Conservation (phyloP, 2,329 filamentous ascomycete genomes). For the Capronia americana region DNA sequence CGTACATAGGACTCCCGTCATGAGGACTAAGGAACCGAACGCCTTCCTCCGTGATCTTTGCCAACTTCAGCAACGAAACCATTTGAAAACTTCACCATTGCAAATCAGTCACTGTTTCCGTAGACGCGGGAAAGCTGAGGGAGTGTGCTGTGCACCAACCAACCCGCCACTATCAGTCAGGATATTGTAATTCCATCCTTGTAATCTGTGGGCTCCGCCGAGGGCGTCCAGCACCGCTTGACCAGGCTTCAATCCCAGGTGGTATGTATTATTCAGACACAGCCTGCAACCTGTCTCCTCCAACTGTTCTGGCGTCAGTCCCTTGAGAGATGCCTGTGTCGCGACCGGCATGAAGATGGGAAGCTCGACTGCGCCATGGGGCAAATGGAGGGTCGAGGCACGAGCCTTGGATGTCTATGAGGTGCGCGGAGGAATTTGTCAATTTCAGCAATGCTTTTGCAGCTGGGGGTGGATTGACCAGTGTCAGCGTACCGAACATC, state of each 20-base stretch:
- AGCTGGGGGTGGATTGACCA: constrained; percentile 12
- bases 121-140: constrained; percentile 19
- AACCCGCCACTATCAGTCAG: constrained; percentile 71
- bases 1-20: constrained; percentile 86
- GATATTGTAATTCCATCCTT: constrained; percentile 95
- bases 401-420: constrained; percentile 88
- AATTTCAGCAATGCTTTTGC: constrained; percentile 15
- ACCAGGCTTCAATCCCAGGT: constrained; percentile 91
- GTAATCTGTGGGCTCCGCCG: constrained; percentile 90
- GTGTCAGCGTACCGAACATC: constrained; percentile 73
- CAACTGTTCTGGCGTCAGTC: constrained; percentile 88
- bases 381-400: constrained; percentile 83
- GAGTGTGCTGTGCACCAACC: constrained; percentile 39
- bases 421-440: constrained; percentile 23
- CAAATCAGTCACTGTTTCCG: constrained; percentile 39
- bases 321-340: constrained; percentile 94
- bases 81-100: constrained; percentile 80
- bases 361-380: constrained; percentile 87
- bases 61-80: constrained; percentile 93
- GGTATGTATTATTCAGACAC: constrained; percentile 98
- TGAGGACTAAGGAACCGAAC: constrained; percentile 96
- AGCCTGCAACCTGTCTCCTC: constrained; percentile 87
- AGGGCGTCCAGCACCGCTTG: constrained; percentile 85
- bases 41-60: constrained; percentile 92
- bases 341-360: constrained; percentile 99